phyloP scores from a whole-genome alignment of 306 rosid species.

The Cicer bijugum region DNA sequence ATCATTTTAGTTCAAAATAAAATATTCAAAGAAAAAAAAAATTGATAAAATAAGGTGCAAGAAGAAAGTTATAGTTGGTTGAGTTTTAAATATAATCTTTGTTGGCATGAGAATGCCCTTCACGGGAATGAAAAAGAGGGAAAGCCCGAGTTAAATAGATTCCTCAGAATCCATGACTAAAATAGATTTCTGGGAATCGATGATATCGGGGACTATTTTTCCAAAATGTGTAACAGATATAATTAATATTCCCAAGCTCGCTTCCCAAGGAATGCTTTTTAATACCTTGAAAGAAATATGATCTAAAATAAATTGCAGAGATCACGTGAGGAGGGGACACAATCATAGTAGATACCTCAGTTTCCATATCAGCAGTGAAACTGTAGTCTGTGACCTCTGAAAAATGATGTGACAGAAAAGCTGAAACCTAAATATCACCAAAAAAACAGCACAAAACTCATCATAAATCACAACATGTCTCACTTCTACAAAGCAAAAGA shows the following conservation, averaged over 20 bases:
- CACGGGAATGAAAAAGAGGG: not conserved
- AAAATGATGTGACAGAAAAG: slow-evolving; percentile 88
- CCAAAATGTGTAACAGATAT: not conserved
- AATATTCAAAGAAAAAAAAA: not conserved
- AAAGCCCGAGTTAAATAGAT: not conserved
- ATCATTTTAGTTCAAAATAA: not conserved
- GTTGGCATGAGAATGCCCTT: slow-evolving; percentile 4
- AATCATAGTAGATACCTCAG: slow-evolving; percentile 65
- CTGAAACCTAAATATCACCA: slow-evolving; percentile 76
- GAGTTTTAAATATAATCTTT: not conserved
- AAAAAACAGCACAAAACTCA: slow-evolving; percentile 35
- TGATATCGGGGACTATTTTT: not conserved
- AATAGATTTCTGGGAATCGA: not conserved
- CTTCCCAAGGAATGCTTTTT: not conserved
- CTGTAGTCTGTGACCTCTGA: slow-evolving; percentile 92
- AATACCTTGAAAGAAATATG: not conserved
- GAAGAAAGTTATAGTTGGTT: not conserved
- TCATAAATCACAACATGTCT: slow-evolving; percentile 33
- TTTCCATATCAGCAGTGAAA: slow-evolving; percentile 99
- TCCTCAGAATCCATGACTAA: not conserved
- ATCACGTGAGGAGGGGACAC: not conserved
- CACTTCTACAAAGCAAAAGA: slow-evolving; percentile 25
- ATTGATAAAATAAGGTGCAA: not conserved
- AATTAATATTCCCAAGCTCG: not conserved
- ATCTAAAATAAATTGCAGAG: slow-evolving; percentile 4